Conservation (phyloP, 2,329 filamentous ascomycete species). For the Zymoseptoria tritici region DNA sequence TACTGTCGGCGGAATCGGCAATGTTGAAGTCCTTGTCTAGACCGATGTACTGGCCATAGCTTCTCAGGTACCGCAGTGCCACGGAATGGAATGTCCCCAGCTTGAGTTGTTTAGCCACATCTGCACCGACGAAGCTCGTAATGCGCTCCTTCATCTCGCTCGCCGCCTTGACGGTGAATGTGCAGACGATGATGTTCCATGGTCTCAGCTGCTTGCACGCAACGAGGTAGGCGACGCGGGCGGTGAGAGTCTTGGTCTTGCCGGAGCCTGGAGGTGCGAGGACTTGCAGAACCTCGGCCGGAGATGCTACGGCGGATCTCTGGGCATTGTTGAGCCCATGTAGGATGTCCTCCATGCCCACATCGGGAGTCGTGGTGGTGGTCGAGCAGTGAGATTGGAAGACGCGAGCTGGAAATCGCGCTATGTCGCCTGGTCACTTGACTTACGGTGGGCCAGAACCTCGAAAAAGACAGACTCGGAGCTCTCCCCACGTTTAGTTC, state of each 20-base stretch:
- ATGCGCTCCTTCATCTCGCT: constrained; percentile 90
- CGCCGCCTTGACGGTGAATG: constrained; percentile 93
- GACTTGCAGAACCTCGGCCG: constrained; percentile 52
- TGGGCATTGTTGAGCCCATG: constrained; percentile 59
- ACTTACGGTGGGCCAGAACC: background rate
- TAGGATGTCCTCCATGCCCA: constrained; percentile 48
- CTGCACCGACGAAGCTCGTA: constrained; percentile 68
- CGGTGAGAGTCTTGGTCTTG: constrained; percentile 92
- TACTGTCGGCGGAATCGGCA: constrained; percentile 74
- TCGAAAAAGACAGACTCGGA: background rate
- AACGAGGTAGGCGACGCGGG: constrained; percentile 83
- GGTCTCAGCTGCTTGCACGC: constrained; percentile 64
- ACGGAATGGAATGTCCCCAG: constrained; percentile 95
- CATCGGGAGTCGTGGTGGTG: constrained; percentile 3
- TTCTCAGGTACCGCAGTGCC: constrained; percentile 71
- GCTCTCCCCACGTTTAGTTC: background rate
- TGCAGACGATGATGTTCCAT: constrained; percentile 87
- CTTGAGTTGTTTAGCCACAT: constrained; percentile 66
- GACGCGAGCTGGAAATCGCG: background rate
- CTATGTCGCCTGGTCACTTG: background rate
- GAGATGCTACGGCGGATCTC: constrained; percentile 55
- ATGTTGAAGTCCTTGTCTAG: constrained; percentile 81
- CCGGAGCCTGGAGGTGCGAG: constrained; percentile 56
- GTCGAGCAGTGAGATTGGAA: background rate
- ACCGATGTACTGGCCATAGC: constrained; percentile 78